phyloP scores from a whole-genome alignment of 2,329 filamentous ascomycete genomes.

The Periglandula ipomoeae region DNA sequence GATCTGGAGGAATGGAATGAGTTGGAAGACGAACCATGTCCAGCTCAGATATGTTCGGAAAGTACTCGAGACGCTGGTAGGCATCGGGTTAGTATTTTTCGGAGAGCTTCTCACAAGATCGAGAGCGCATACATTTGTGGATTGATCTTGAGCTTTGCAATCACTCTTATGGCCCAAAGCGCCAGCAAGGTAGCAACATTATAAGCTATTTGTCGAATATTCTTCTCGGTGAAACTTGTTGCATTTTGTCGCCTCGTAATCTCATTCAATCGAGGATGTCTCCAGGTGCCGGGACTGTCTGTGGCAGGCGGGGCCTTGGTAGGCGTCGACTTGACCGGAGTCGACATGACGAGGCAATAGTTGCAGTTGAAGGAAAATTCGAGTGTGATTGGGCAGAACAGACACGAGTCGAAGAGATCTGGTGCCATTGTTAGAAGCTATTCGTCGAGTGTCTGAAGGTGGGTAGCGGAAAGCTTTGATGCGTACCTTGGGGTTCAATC shows the following conservation, averaged over 20 bases:
- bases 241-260: constrained; percentile 74
- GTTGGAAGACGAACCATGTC: constrained; percentile 38
- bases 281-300: constrained; percentile 72
- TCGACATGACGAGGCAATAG: constrained; percentile 22
- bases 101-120: not conserved
- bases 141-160: constrained; percentile 26
- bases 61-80: constrained; percentile 21
- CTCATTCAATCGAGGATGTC: constrained; percentile 80
- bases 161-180: constrained; percentile 27
- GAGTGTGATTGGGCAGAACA: not conserved
- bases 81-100: not conserved
- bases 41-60: constrained; percentile 31
- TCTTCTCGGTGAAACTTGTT: constrained; percentile 68
- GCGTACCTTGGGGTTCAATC: not conserved
- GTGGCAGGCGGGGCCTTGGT: constrained; percentile 29
- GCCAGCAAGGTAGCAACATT: constrained; percentile 46
- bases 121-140: constrained; percentile 26
- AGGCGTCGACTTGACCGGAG: constrained; percentile 26
- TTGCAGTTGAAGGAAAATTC: too few species aligned
- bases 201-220: constrained; percentile 59
- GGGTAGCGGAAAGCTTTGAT: not conserved
- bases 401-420: not conserved
- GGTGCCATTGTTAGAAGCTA: not conserved
- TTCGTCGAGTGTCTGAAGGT: not conserved
- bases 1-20: constrained; percentile 63